These are phyloP conservation scores for Myxozyma vanderwaltii DNA, from an alignment of 805 yeast species.

Conservation along the genomic window DNA sequence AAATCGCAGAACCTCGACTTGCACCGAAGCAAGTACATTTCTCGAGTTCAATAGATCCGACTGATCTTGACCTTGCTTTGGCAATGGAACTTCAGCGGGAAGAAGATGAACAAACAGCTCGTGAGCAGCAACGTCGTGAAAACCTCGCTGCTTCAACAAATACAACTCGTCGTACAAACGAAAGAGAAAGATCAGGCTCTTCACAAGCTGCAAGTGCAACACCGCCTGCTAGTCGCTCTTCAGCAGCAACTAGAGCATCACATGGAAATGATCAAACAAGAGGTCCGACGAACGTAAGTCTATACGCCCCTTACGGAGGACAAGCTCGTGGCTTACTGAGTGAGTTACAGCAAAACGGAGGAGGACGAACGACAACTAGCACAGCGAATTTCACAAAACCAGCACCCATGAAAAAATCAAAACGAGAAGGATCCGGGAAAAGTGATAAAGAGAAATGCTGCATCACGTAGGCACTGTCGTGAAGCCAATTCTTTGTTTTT, in stretches of 20 bases:
- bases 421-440: neutral
- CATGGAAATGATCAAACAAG: constrained; percentile 9
- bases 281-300: constrained; percentile 4
- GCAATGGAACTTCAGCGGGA: constrained; percentile 42
- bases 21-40: neutral
- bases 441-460: constrained; percentile 19
- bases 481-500: too few species aligned
- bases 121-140: constrained; percentile 28
- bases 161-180: too few species aligned
- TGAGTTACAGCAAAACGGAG: constrained; percentile 12
- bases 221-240: too few species aligned
- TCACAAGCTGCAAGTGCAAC: too few species aligned
- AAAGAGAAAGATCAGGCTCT: too few species aligned
- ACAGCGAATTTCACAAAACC: neutral
- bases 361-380: neutral
- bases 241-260: constrained; percentile 10
- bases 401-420: neutral
- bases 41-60: neutral
- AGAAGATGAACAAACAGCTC: constrained; percentile 39
- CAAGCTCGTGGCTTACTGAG: constrained; percentile 16
- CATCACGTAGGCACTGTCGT: constrained; percentile 18
- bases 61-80: constrained; percentile 38
- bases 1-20: neutral
- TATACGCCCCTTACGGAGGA: constrained; percentile 13
- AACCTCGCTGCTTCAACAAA: constrained; percentile 5